Evolutionary conservation across 163 green algal species (phyloP).

Genomic region (Botryococcus braunii): DNA sequence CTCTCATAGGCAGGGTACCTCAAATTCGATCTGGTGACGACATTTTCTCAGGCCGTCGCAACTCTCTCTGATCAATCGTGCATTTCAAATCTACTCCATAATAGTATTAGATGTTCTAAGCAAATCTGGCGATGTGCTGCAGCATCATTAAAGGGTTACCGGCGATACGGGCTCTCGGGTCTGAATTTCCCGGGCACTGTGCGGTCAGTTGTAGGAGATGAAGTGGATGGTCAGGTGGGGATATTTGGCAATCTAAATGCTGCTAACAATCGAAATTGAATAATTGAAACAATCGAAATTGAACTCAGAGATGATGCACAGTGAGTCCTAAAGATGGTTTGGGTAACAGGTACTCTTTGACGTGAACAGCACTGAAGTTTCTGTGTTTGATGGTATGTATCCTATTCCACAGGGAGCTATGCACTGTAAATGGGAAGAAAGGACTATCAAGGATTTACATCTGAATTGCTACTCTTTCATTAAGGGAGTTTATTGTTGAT

Average conservation of each 20-base stretch:
- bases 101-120: neutral
- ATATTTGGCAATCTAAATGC: neutral
- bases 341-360: slow-evolving; percentile 10
- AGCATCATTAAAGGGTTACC: slow-evolving; percentile 15
- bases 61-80: slow-evolving; percentile 6
- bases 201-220: neutral
- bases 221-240: slow-evolving; percentile 13
- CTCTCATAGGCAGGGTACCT: slow-evolving; percentile 13
- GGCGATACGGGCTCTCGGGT: slow-evolving; percentile 8
- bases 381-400: slow-evolving; percentile 10
- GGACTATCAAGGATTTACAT: no score
- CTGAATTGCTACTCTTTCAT: neutral
- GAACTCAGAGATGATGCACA: neutral
- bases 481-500: neutral
- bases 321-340: neutral
- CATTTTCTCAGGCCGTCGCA: neutral
- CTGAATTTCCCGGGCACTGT: slow-evolving; percentile 13
- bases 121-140: neutral
- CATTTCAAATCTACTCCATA: neutral
- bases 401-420: neutral
- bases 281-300: neutral
- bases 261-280: neutral
- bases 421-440: no score
- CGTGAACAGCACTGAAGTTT: slow-evolving; percentile 3
- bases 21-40: neutral